phyloP scores from a whole-genome alignment of 2,329 filamentous ascomycete genomes.

The Geosmithia morbida region DNA sequence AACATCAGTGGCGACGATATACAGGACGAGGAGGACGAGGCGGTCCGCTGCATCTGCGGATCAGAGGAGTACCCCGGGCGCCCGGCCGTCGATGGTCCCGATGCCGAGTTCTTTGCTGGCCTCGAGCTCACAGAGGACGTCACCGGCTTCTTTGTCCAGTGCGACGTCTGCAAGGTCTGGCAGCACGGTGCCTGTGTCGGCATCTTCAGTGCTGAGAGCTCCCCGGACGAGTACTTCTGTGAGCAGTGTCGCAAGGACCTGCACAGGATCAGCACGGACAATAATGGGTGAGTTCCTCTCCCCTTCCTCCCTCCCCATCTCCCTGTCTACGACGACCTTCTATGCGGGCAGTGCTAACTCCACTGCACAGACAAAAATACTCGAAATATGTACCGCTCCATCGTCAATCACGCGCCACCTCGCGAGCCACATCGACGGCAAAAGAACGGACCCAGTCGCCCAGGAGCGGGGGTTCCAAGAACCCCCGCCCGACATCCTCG shows the following conservation, averaged over 20 bases:
- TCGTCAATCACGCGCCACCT: conserved; percentile 38
- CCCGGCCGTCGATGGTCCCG: conserved; percentile 46
- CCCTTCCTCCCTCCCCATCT: not conserved
- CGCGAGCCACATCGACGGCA: conserved; percentile 48
- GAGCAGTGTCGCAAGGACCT: conserved; percentile 87
- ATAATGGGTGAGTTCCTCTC: conserved; percentile 62
- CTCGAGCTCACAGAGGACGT: conserved; percentile 66
- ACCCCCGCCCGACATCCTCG: conserved; percentile 33
- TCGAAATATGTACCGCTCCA: conserved; percentile 51
- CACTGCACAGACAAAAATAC: conserved; percentile 42
- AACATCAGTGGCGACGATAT: conserved; percentile 52
- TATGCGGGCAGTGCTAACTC: conserved; percentile 18
- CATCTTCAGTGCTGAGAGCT: conserved; percentile 85
- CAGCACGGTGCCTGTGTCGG: conserved; percentile 96
- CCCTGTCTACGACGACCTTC: not conserved
- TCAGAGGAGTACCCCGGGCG: conserved; percentile 89
- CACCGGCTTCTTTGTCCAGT: conserved; percentile 94
- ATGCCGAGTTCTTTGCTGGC: conserved; percentile 41
- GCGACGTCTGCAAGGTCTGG: conserved; percentile 96
- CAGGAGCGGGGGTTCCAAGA: conserved; percentile 39
- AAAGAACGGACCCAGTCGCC: conserved; percentile 45
- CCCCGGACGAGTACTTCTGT: conserved; percentile 95
- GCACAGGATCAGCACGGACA: conserved; percentile 67
- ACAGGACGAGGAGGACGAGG: conserved; percentile 72
- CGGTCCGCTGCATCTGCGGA: conserved; percentile 90